Conservation (phyloP, 768 basidiomycete species). For the Tricholomella constricta region DNA sequence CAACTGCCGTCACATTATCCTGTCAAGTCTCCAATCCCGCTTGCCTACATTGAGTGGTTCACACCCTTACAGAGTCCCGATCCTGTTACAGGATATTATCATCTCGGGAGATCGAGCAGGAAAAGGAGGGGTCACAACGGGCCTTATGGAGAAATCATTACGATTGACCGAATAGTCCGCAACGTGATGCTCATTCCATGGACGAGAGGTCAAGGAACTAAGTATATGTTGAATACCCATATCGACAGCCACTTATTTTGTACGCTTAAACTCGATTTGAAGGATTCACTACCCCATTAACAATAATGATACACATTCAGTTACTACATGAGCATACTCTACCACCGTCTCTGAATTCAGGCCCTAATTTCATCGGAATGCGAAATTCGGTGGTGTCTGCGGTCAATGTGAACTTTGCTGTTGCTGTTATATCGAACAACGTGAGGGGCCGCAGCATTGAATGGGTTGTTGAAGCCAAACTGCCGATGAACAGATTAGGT, state of each 20-base stretch:
- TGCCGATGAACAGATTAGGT: too few relatives aligned
- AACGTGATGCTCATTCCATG: conserved; percentile 13
- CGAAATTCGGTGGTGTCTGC: too few relatives aligned
- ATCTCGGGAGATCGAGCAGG: conserved; percentile 15
- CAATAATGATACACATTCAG: background rate
- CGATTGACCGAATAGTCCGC: conserved; percentile 10
- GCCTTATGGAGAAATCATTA: conserved; percentile 9
- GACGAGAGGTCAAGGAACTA: conserved; percentile 3
- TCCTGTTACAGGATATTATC: conserved; percentile 15
- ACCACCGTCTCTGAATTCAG: too few relatives aligned
- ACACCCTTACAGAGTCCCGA: conserved; percentile 18
- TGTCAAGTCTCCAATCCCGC: conserved; percentile 4
- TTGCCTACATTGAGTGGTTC: conserved; percentile 31
- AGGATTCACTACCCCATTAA: background rate
- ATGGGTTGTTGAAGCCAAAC: too few relatives aligned
- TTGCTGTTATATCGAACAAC: too few relatives aligned
- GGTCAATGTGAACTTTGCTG: too few relatives aligned
- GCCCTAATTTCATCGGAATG: too few relatives aligned
- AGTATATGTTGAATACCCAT: conserved; percentile 17
- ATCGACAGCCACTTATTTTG: conserved; percentile 21
- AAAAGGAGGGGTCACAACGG: conserved; percentile 7
- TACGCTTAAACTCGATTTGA: conserved; percentile 12
- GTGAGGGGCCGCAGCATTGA: too few relatives aligned
- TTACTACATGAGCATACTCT: too few relatives aligned
- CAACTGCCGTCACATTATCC: conserved; percentile 13